Evolutionary conservation across 1,139 yeast genomes (phyloP), one percentile per base, ranked within the genome.

Genomic region (Magnusiomyces clavatus): DNA sequence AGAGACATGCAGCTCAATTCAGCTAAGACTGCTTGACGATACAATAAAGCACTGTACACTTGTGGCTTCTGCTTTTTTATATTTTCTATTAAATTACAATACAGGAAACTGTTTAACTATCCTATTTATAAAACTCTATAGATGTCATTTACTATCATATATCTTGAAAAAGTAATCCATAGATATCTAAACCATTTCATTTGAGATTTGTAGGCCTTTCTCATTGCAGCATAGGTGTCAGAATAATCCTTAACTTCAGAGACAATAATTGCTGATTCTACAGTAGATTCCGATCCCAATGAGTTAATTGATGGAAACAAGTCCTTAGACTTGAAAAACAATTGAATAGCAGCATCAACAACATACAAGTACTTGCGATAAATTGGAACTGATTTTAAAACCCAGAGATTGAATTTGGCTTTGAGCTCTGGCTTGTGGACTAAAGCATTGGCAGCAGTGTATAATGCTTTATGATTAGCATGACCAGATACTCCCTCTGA

Each of bases 171-270:
- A 6, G 78, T 56, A 62, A 92, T 74, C 97, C 97, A 92, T 1
- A 89, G 84, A 72, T 86, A 87, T 58, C 99, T 76, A 68, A 85
- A 92, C 97, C 97, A 92, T 13, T 83, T 90, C 88, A 92, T 86
- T 67, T 92, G 99, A 2, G 95, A 82, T 58, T 74, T 75, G 68
- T 92, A 97, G 3, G 87, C 96, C 59, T 76, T 76, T 3, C 82
- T 72, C 97, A 92, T 89, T 4, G 96, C 86, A 0, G 84, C 77
- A 53, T 82, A 73, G 39, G 83, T 75, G 8, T 78, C 72, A 49
- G 83, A 72, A 61, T 83, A 76, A 69, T 80, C 77, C 54, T 81
- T 76, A 58, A 81, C 73, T 4, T 34, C 46, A 31, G 53, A 48
- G 38, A 51, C 47, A 41, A 52, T 48, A 19, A 71, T 75, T 37